Evolutionary conservation across 495 filamentous ascomycete genomes (phyloP), one percentile per base, ranked within the genome.

Genomic region (Neurospora sp.): DNA sequence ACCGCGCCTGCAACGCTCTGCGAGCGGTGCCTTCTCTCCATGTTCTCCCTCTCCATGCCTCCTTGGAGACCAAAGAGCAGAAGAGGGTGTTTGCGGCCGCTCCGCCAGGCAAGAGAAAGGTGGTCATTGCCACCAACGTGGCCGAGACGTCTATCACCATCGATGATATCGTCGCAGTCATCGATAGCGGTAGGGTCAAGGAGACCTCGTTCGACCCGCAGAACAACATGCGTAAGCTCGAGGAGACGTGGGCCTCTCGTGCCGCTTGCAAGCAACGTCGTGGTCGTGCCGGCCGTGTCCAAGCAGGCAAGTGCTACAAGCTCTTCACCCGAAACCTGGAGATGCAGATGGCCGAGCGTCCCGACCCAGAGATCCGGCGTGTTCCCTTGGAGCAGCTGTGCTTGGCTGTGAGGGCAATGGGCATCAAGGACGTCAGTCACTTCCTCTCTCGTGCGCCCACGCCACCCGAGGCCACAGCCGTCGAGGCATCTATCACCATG

Each of bases 71-170:
- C 22, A 85, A 86, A 18, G 94, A 98, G 72, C 96, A 99, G 79
- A 89, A 90, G 20, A 89, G 89, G 61, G 96, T 99, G 5, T 99
- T 99, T 79, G 86, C 88, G 18, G 86, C 83, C 37, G 84, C 96
- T 1, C 94, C 96, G 0, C 80, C 80, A 27, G 94, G 93, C 1
- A 93, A 91, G 81, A 85, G 96, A 31, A 99, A 99, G 82, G 89
- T 99, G 45, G 91, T 99, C 31, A 92, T 93, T 12, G 92, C 96
- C 1, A 99, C 96, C 18, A 99, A 99, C 75, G 95, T 99, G 18
- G 96, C 96, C 3, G 96, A 99, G 79, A 99, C 96, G 0, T 98
- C 96, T 10, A 98, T 99, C 74, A 99, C 96, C 0, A 99, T 99
- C 70, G 93, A 96, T 72, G 96, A 99, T 77, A 91, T 98, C 41